Evolutionary conservation across 1,284 basidiomycete species (phyloP).

Genomic region (Takashimella tepidaria): DNA sequence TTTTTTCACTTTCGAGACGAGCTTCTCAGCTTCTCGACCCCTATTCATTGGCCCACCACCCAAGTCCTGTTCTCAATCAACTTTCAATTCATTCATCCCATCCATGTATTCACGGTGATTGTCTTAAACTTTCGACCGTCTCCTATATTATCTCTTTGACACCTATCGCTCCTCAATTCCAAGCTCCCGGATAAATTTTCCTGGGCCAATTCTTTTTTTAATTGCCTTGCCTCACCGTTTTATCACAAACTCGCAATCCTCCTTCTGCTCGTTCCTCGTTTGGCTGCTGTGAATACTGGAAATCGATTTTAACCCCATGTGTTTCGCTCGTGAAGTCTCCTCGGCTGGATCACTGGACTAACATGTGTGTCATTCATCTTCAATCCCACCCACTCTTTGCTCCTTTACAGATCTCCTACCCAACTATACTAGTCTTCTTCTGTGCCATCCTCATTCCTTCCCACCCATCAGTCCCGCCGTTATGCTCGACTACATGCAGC

Average conservation of each 20-base stretch:
- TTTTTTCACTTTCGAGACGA: not conserved
- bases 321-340: not conserved
- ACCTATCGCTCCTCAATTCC: not conserved
- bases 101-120: too few relatives aligned
- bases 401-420: not conserved
- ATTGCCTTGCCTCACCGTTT: not conserved
- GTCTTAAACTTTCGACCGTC: too few relatives aligned
- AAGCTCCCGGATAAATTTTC: not conserved
- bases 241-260: not conserved
- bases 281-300: not conserved
- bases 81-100: not conserved
- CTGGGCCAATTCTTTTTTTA: not conserved
- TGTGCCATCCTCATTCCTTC: not conserved
- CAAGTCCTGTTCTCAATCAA: not conserved
- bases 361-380: too few relatives aligned
- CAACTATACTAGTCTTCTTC: not conserved
- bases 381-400: not conserved
- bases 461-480: not conserved
- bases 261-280: not conserved
- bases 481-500: conserved; percentile 1
- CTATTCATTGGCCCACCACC: too few relatives aligned
- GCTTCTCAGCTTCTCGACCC: too few relatives aligned
- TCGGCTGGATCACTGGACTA: too few relatives aligned
- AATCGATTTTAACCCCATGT: not conserved
- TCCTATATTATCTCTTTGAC: not conserved